Conservation (phyloP, 495 filamentous ascomycete species). For the Aspergillus taichungensis region DNA sequence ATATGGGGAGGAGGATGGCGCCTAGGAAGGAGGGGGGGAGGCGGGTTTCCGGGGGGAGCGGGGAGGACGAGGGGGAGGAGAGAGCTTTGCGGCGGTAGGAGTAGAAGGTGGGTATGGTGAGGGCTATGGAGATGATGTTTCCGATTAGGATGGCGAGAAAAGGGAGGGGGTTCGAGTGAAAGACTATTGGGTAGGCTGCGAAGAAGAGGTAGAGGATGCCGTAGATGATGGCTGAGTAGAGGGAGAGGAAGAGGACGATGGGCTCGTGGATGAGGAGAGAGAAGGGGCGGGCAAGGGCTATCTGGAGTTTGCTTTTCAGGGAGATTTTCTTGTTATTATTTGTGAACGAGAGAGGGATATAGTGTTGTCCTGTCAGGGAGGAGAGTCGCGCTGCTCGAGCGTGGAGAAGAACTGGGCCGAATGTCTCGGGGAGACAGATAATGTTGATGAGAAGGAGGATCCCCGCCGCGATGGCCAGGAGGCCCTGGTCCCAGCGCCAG, state of each 20-base stretch:
- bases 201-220: constrained; percentile 60
- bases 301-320: constrained; percentile 26
- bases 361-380: constrained; percentile 34
- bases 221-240: constrained; percentile 56
- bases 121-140: constrained; percentile 46
- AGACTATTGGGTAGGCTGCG: constrained; percentile 52
- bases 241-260: constrained; percentile 42
- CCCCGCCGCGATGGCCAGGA: constrained; percentile 1
- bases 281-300: constrained; percentile 19
- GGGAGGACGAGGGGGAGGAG: not conserved
- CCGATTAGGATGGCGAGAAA: constrained; percentile 3
- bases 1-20: not conserved
- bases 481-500: constrained; percentile 34
- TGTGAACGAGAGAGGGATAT: constrained; percentile 26
- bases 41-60: constrained; percentile 13
- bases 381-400: constrained; percentile 35
- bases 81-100: constrained; percentile 9
- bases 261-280: constrained; percentile 24
- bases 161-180: constrained; percentile 12
- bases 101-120: constrained; percentile 14
- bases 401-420: constrained; percentile 44
- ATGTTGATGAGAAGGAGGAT: constrained; percentile 15
- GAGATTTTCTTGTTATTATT: constrained; percentile 18
- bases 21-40: constrained; percentile 7
- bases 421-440: constrained; percentile 47